A percentile compares a stretch with the other conserved stretches of the same genome.
Evolutionary conservation across 768 basidiomycete genomes (phyloP).

Genomic region (Mycena rosella): DNA sequence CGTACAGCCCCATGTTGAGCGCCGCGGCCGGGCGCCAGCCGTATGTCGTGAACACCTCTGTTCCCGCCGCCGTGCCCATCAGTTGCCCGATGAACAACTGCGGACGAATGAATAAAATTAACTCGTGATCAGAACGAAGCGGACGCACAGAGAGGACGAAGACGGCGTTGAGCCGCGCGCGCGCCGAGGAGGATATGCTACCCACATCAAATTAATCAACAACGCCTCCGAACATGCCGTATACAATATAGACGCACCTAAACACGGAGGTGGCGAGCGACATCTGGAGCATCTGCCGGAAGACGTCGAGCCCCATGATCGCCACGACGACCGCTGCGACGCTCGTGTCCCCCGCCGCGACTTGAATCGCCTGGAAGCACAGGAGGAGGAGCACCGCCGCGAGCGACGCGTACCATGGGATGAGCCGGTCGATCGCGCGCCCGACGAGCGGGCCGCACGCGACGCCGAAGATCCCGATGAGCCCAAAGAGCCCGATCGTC

Average conservation of each 20-base stretch:
- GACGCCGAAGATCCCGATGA: slow-evolving; percentile 81
- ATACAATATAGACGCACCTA: slow-evolving; percentile 48
- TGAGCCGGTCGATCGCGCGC: slow-evolving; percentile 72
- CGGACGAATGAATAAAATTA: too few species aligned
- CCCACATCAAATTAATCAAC: not conserved
- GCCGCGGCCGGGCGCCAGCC: slow-evolving; percentile 80
- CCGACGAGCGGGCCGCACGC: slow-evolving; percentile 78
- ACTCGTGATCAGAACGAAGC: too few species aligned
- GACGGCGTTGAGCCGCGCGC: slow-evolving; percentile 83
- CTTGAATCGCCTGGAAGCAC: slow-evolving; percentile 72
- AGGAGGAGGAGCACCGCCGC: slow-evolving; percentile 62
- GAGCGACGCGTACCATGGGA: slow-evolving; percentile 84
- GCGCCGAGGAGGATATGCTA: slow-evolving; percentile 61
- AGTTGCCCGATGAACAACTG: slow-evolving; percentile 85
- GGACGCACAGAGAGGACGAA: slow-evolving; percentile 72
- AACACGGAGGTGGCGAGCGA: slow-evolving; percentile 72
- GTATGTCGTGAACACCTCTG: slow-evolving; percentile 72
- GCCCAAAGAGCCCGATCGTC: slow-evolving; percentile 77
- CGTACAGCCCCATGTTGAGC: slow-evolving; percentile 71
- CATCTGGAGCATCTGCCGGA: slow-evolving; percentile 82
- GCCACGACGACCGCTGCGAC: slow-evolving; percentile 79
- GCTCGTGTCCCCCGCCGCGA: slow-evolving; percentile 76
- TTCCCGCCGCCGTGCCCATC: slow-evolving; percentile 83
- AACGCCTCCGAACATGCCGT: not conserved
- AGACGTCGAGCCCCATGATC: slow-evolving; percentile 79